These are phyloP conservation scores for Pseudogymnoascus sp. DNA, from an alignment of 2,329 filamentous ascomycete species.

Conservation along the genomic window DNA sequence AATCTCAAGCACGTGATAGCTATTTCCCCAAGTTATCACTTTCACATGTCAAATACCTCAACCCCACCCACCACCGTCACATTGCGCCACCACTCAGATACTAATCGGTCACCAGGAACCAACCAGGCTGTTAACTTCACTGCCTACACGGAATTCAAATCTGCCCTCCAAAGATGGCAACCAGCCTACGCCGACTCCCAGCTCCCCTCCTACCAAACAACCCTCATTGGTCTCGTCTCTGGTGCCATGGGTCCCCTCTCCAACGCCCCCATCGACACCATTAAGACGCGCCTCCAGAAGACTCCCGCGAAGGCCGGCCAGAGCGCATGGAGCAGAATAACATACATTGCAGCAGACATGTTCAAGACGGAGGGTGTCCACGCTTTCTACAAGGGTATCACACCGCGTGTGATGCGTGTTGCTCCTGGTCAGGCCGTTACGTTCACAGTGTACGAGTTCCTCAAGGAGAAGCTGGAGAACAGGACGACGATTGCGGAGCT, in stretches of 20 bases:
- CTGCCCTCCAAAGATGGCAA: slow-evolving; percentile 63
- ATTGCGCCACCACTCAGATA: not conserved
- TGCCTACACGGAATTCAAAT: slow-evolving; percentile 90
- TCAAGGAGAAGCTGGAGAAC: slow-evolving; percentile 65
- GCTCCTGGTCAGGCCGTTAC: slow-evolving; percentile 84
- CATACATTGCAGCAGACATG: slow-evolving; percentile 71
- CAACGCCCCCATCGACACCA: slow-evolving; percentile 97
- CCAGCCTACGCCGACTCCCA: slow-evolving; percentile 55
- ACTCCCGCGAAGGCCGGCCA: slow-evolving; percentile 75
- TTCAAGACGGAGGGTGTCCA: slow-evolving; percentile 89
- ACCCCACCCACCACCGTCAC: not conserved
- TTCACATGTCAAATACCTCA: slow-evolving; percentile 8
- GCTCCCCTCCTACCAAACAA: slow-evolving; percentile 84
- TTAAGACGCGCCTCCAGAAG: slow-evolving; percentile 94
- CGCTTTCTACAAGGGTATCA: slow-evolving; percentile 99
- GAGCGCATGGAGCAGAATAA: slow-evolving; percentile 71
- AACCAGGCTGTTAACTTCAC: slow-evolving; percentile 99
- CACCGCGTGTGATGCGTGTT: slow-evolving; percentile 92
- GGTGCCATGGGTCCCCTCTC: slow-evolving; percentile 94
- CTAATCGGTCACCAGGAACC: slow-evolving; percentile 25
- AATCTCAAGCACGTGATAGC: not conserved
- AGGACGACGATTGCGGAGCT: slow-evolving; percentile 49
- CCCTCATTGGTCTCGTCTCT: slow-evolving; percentile 73
- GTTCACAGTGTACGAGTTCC: slow-evolving; percentile 68
- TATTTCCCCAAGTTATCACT: slow-evolving; percentile 8